phyloP scores from a whole-genome alignment of 176 grass and related monocot species.

The Carex parvula region DNA sequence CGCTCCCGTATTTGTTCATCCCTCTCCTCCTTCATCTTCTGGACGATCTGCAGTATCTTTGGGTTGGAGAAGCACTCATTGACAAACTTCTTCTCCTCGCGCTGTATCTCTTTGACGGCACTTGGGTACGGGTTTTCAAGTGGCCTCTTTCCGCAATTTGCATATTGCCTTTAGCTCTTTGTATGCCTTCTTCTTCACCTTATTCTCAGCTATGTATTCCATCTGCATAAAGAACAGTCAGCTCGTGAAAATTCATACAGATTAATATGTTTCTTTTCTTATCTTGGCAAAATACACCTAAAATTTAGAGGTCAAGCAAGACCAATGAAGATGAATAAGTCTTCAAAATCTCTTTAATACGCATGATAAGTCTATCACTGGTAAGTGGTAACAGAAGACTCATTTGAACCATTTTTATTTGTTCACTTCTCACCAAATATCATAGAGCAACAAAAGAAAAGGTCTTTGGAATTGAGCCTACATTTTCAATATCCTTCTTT shows the following conservation, averaged over 20 bases:
- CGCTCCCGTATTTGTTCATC: conserved; percentile 33
- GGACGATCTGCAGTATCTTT: conserved; percentile 71
- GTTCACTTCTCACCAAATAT: not conserved
- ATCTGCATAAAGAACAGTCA: conserved; percentile 44
- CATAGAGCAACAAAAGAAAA: not conserved
- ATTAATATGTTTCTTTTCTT: not conserved
- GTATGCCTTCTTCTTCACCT: conserved; percentile 74
- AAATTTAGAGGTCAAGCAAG: not conserved
- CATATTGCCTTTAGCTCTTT: conserved; percentile 66
- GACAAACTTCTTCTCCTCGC: conserved; percentile 77
- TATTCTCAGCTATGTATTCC: conserved; percentile 73
- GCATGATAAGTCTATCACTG: not conserved
- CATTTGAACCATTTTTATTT: not conserved
- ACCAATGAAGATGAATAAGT: not conserved
- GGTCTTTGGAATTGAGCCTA: not conserved
- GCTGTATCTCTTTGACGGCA: conserved; percentile 80
- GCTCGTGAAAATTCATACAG: not conserved
- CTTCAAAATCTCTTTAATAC: not conserved
- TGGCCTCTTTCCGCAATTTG: conserved; percentile 51
- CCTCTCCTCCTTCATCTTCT: conserved; percentile 69
- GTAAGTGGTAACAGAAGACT: not conserved
- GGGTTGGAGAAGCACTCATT: conserved; percentile 67
- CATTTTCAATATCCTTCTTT: not conserved
- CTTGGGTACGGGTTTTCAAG: conserved; percentile 80
- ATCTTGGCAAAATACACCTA: not conserved